A percentile compares a stretch with the other conserved stretches of the same genome.
These are phyloP conservation scores for Aspergillus latus DNA, from an alignment of 2,329 filamentous ascomycete genomes.

Conservation along the genomic window DNA sequence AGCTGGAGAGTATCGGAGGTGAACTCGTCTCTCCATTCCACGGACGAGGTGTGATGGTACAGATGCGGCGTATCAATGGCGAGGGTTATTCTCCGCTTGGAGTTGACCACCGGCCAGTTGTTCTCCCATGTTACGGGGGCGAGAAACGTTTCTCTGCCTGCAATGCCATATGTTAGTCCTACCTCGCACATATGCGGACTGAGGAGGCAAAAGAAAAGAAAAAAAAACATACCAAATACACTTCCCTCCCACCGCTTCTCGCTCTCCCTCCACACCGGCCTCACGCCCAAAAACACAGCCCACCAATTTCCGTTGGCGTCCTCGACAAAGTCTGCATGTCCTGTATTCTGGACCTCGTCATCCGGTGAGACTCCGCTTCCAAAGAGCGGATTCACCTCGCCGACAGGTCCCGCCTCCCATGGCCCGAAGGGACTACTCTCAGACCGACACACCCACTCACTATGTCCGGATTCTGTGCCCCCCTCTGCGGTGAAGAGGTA, in stretches of 20 bases:
- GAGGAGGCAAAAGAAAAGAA: not conserved
- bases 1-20: conserved; percentile 23
- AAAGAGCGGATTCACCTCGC: conserved; percentile 54
- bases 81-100: conserved; percentile 47
- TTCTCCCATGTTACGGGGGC: conserved; percentile 52
- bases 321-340: conserved; percentile 52
- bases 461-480: conserved; percentile 60
- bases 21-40: conserved; percentile 41
- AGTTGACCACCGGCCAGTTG: conserved; percentile 55
- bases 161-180: no score
- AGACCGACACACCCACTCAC: conserved; percentile 59
- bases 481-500: conserved; percentile 57
- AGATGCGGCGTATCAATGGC: conserved; percentile 22
- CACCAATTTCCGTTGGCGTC: conserved; percentile 50
- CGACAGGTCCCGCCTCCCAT: conserved; percentile 57
- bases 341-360: conserved; percentile 53
- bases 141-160: conserved; percentile 53
- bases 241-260: conserved; percentile 38
- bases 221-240: conserved; percentile 39
- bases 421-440: conserved; percentile 58
- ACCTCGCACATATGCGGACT: no score
- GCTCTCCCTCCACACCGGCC: conserved; percentile 34
- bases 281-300: conserved; percentile 50
- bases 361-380: conserved; percentile 44
- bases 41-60: conserved; percentile 16